Base-by-base conservation (phyloP, 371 early-diverging fungal species). In the Mortierella sp. region DNA sequence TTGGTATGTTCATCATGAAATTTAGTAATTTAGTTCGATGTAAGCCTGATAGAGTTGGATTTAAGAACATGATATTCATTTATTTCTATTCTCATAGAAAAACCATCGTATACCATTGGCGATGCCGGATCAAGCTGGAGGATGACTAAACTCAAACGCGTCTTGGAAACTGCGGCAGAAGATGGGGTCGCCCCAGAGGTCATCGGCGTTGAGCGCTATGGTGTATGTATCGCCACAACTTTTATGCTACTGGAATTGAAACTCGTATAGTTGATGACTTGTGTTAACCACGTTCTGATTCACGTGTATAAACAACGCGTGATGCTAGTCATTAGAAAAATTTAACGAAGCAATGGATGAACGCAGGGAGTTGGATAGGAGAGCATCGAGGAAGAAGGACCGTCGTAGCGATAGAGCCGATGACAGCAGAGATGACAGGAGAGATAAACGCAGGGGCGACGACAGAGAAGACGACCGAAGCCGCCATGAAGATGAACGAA, bases 111-210 rank as follows among this genome's bases (percentile, higher is more conserved):
- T 62, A 62, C 89, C 78, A 89, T 87, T 78, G 96, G 96, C 0
- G 96, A 96, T 71, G 87, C 88, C 3, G 95, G 95, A 1, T 91
- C 94, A 0, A 88, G 75, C 18, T 96, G 96, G 96, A 86, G 95
- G 60, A 96, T 95, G 94, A 91, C 91, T 78, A 94, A 94, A 64
- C 84, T 96, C 52, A 89, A 88, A 69, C 87, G 93, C 40, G 87
- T 91, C 39, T 85, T 86, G 75, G 94, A 95, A 62, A 89, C 90
- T 43, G 93, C 95, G 0, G 88, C 90, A 57, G 92, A 92, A 59
- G 93, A 94, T 66, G 88, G 87, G 0, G 84, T 91, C 30, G 62
- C 89, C 0, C 66, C 93, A 16, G 86, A 92, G 54, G 90, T 93
- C 65, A 90, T 95, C 28, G 95, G 92, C 0, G 52, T 93, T 10